Evolutionary conservation across 306 rosid species (phyloP).

Genomic region (Cucurbita ficifolia): DNA sequence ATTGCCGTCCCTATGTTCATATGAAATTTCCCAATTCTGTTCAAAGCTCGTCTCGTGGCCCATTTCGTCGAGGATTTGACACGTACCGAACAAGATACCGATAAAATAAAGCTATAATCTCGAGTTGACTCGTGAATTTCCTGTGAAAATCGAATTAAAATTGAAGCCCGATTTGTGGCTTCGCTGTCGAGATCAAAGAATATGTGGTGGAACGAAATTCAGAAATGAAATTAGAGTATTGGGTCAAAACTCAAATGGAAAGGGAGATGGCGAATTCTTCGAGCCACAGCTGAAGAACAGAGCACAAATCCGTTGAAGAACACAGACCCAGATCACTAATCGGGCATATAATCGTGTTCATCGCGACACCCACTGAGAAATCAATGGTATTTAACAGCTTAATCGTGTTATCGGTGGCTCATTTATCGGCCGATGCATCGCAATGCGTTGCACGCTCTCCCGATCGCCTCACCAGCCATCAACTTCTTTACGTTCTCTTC

Average conservation of each 20-base stretch:
- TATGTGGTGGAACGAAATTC: neutral
- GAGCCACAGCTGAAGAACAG: neutral
- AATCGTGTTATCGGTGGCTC: constrained; percentile 47
- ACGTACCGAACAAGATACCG: too few species aligned
- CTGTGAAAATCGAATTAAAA: neutral
- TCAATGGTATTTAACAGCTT: constrained; percentile 57
- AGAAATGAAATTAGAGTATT: neutral
- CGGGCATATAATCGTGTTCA: neutral
- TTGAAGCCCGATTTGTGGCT: neutral
- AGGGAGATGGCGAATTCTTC: neutral
- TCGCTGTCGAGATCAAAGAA: neutral
- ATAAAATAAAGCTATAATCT: too few species aligned
- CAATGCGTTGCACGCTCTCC: constrained; percentile 40
- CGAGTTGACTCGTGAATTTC: neutral
- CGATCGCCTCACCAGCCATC: constrained; percentile 36
- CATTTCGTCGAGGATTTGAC: too few species aligned
- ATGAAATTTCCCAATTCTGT: too few species aligned
- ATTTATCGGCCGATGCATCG: constrained; percentile 53
- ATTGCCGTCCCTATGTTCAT: too few species aligned
- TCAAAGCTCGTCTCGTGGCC: too few species aligned
- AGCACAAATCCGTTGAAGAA: neutral
- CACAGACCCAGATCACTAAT: neutral
- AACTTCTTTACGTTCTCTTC: constrained; percentile 45
- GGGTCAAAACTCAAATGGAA: neutral
- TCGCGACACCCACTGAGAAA: neutral